Conservation (phyloP, 2,329 filamentous ascomycete genomes). For the Talaromyces marneffei region DNA sequence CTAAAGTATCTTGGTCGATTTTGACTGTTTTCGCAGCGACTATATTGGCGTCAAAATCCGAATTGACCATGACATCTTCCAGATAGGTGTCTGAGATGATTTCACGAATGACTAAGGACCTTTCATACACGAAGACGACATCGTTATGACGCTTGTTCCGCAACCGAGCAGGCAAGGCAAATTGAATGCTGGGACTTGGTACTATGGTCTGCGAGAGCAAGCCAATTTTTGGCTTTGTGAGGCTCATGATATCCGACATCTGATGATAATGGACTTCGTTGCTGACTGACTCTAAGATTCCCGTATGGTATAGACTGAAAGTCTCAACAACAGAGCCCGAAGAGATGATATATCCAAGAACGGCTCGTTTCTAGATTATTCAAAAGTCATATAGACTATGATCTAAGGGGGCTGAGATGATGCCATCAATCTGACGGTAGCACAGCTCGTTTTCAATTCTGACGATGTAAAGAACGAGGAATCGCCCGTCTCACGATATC, state of each 20-base stretch:
- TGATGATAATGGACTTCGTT: neutral
- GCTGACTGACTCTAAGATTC: neutral
- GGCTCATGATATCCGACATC: neutral
- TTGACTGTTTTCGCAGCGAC: conserved; percentile 73
- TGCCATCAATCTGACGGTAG: neutral
- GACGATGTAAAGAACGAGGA: neutral
- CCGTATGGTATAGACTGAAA: neutral
- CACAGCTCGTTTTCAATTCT: neutral
- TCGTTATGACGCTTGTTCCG: conserved; percentile 67
- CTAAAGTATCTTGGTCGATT: conserved; percentile 39
- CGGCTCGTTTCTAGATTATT: neutral
- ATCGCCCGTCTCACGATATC: neutral
- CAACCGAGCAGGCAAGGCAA: conserved; percentile 73
- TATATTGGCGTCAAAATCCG: conserved; percentile 73
- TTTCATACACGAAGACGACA: conserved; percentile 78
- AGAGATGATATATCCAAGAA: neutral
- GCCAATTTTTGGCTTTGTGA: conserved; percentile 53
- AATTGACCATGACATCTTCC: conserved; percentile 68
- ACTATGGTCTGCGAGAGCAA: conserved; percentile 73
- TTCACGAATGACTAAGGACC: conserved; percentile 75
- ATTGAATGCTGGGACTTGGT: conserved; percentile 67
- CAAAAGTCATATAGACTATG: neutral
- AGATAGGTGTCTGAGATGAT: conserved; percentile 60
- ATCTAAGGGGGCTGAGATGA: neutral
- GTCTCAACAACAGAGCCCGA: neutral